Conservation (phyloP, 2,329 filamentous ascomycete genomes). For the Sodiomyces alkalinus region DNA sequence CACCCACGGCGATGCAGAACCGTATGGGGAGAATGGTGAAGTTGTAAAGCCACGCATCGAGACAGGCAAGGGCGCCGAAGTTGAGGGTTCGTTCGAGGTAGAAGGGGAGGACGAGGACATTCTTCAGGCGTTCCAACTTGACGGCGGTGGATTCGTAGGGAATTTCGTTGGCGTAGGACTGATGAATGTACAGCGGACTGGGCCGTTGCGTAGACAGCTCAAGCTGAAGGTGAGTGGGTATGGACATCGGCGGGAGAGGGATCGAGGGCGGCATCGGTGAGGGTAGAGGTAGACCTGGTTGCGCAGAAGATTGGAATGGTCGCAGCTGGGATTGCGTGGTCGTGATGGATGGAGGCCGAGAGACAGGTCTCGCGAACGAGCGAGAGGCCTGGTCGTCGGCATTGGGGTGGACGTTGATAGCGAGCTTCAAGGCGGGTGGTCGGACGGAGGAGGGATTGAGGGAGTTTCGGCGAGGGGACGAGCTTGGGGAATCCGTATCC, state of each 20-base stretch:
- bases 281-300: constrained; percentile 16
- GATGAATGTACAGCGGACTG: constrained; percentile 51
- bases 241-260: constrained; percentile 50
- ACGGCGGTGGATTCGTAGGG: constrained; percentile 87
- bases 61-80: constrained; percentile 80
- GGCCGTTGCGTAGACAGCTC: constrained; percentile 47
- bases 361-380: constrained; percentile 8
- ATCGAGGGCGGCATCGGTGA: constrained; percentile 39
- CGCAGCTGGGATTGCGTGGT: constrained; percentile 3
- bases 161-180: constrained; percentile 36
- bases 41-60: constrained; percentile 93
- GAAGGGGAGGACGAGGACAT: constrained; percentile 70
- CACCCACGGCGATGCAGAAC: constrained; percentile 65
- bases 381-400: too few species aligned
- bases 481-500: too few species aligned
- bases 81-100: constrained; percentile 72
- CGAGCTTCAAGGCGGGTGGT: constrained; percentile 29
- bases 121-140: constrained; percentile 82
- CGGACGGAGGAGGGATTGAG: constrained; percentile 26
- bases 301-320: constrained; percentile 4
- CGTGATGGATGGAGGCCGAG: too few species aligned
- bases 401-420: not conserved
- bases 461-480: constrained; percentile 31
- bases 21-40: constrained; percentile 89
- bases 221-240: constrained; percentile 49